A percentile compares a stretch with the other conserved stretches of the same genome.
Evolutionary conservation across 768 basidiomycete genomes (phyloP).

Genomic region (Saitozyma sp.): DNA sequence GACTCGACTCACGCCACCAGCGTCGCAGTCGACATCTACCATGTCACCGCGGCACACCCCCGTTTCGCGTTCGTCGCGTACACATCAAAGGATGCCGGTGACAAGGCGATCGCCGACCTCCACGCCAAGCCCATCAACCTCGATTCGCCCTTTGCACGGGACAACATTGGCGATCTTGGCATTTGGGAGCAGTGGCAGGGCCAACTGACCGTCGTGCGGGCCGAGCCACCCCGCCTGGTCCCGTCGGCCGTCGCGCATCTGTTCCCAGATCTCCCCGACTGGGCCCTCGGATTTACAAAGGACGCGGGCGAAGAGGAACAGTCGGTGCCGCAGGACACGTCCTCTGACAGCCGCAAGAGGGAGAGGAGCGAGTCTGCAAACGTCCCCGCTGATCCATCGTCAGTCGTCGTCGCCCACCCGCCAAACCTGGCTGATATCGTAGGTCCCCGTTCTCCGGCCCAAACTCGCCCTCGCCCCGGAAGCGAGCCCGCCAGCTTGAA

Average conservation of each 20-base stretch:
- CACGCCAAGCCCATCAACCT: constrained; percentile 42
- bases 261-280: constrained; percentile 42
- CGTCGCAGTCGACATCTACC: constrained; percentile 49
- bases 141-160: constrained; percentile 29
- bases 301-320: constrained; percentile 17
- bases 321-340: not conserved
- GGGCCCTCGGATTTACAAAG: constrained; percentile 24
- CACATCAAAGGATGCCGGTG: constrained; percentile 24
- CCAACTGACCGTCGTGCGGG: constrained; percentile 32
- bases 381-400: too few relatives aligned
- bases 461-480: constrained; percentile 24
- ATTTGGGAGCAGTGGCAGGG: constrained; percentile 47
- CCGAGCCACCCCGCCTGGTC: constrained; percentile 41
- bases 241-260: constrained; percentile 27
- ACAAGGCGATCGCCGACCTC: constrained; percentile 36
- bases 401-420: too few relatives aligned
- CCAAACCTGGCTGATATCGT: not conserved
- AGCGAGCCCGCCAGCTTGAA: constrained; percentile 15
- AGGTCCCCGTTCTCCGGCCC: not conserved
- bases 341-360: not conserved
- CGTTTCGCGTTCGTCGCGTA: constrained; percentile 49
- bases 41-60: constrained; percentile 41
- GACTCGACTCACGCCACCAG: constrained; percentile 22
- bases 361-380: too few relatives aligned
- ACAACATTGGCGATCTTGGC: constrained; percentile 36